phyloP scores from a whole-genome alignment of 2,329 filamentous ascomycete genomes.

The Aspergillus quadrilineatus region DNA sequence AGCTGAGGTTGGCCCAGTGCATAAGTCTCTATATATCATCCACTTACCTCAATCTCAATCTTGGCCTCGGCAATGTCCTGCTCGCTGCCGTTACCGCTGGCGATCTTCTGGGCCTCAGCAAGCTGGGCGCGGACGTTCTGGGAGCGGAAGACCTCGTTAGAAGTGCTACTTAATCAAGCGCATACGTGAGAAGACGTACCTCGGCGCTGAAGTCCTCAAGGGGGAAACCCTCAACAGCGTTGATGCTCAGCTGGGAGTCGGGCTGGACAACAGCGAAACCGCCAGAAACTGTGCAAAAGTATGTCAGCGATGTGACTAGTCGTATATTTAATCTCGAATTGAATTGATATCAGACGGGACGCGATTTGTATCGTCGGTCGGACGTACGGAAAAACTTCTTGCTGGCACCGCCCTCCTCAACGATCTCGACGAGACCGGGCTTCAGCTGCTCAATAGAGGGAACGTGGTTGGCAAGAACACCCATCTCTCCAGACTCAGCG shows the following conservation, averaged over 20 bases:
- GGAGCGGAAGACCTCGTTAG: conserved; percentile 7
- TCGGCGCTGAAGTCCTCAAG: conserved; percentile 96
- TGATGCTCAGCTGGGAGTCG: conserved; percentile 93
- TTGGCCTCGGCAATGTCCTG: conserved; percentile 98
- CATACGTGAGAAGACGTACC: conserved; percentile 38
- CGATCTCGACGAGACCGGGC: conserved; percentile 90
- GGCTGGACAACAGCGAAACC: conserved; percentile 97
- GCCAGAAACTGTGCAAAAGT: conserved; percentile 69
- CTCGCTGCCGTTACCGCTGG: conserved; percentile 85
- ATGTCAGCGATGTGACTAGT: conserved; percentile 19
- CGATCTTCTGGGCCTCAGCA: conserved; percentile 93
- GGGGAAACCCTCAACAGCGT: conserved; percentile 91
- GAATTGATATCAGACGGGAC: not conserved
- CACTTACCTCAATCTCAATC: conserved; percentile 91
- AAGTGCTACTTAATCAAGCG: not conserved
- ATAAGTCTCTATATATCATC: not conserved
- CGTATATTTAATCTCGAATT: conserved; percentile 1
- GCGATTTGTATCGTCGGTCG: conserved; percentile 17
- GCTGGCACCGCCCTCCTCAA: conserved; percentile 82
- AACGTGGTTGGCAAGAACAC: conserved; percentile 98
- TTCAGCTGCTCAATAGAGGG: conserved; percentile 98
- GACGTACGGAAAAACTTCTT: conserved; percentile 98
- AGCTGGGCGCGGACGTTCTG: conserved; percentile 83
- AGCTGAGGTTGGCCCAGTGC: conserved; percentile 2
- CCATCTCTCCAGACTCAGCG: conserved; percentile 98